Conservation (phyloP, 2,329 filamentous ascomycete genomes). For the Chaetomiaceae sp. region DNA sequence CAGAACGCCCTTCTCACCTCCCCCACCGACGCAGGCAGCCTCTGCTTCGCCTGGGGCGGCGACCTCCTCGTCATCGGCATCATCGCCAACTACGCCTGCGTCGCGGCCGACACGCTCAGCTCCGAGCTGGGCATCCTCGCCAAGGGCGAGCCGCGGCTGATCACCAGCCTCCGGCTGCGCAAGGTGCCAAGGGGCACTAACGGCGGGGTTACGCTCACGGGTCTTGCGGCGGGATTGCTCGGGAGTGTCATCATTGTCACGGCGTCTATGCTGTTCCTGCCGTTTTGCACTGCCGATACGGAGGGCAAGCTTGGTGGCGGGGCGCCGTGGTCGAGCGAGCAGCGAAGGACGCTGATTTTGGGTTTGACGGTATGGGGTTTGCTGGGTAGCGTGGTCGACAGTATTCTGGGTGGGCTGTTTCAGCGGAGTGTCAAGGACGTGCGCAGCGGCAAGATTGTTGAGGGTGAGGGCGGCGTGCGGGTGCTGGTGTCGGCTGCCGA, state of each 20-base stretch:
- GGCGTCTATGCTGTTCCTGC: conserved; percentile 60
- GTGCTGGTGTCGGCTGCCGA: conserved; percentile 43
- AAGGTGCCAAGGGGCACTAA: conserved; percentile 88
- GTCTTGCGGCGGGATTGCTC: conserved; percentile 67
- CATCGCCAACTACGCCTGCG: conserved; percentile 82
- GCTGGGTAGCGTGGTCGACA: conserved; percentile 80
- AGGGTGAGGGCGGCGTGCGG: conserved; percentile 70
- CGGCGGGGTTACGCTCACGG: conserved; percentile 76
- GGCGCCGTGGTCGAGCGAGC: conserved; percentile 43
- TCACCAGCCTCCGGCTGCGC: conserved; percentile 73
- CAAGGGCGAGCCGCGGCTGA: conserved; percentile 69
- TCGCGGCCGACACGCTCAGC: conserved; percentile 89
- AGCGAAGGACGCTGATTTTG: conserved; percentile 46
- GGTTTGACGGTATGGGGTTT: conserved; percentile 69
- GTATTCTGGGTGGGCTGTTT: conserved; percentile 75
- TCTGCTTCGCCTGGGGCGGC: conserved; percentile 58
- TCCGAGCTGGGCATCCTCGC: conserved; percentile 93
- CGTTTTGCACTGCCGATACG: conserved; percentile 55
- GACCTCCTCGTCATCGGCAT: conserved; percentile 62
- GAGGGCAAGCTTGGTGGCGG: conserved; percentile 39
- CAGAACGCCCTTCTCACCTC: conserved; percentile 37
- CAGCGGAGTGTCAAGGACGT: conserved; percentile 85
- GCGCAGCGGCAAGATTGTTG: conserved; percentile 79
- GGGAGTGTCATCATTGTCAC: conserved; percentile 70
- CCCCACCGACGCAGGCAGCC: conserved; percentile 33